A percentile compares a stretch with the other conserved stretches of the same genome.
These are phyloP conservation scores for Silene conica DNA, from an alignment of 148 eudicot genomes.

Conservation along the genomic window DNA sequence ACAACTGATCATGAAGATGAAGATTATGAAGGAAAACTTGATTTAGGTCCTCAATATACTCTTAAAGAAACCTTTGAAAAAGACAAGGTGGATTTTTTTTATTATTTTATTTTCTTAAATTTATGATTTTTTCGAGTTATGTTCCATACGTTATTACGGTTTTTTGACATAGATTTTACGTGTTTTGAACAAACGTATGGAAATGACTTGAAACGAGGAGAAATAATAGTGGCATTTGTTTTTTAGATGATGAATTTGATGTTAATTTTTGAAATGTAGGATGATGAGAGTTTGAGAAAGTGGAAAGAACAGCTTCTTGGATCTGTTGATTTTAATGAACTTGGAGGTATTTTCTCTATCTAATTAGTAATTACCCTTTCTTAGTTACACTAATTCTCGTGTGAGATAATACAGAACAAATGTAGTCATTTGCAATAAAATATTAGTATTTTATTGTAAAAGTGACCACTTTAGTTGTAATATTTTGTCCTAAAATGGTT, in stretches of 20 bases:
- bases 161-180: background rate
- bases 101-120: no score
- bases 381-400: no score
- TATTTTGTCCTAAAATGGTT: no score
- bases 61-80: slow-evolving; percentile 74
- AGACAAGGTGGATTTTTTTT: no score
- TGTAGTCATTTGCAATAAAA: no score
- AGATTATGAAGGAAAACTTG: slow-evolving; percentile 39
- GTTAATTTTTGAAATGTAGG: slow-evolving; percentile 36
- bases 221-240: background rate
- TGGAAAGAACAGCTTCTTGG: slow-evolving; percentile 91
- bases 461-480: no score
- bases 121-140: no score
- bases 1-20: slow-evolving; percentile 73
- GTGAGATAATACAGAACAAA: no score
- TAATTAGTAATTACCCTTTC: background rate
- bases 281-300: slow-evolving; percentile 86
- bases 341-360: slow-evolving; percentile 50
- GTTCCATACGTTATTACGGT: no score
- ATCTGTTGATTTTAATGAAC: slow-evolving; percentile 51
- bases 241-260: background rate
- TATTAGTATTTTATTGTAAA: no score
- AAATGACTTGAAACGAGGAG: no score
- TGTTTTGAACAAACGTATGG: background rate
- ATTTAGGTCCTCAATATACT: slow-evolving; percentile 61